A percentile compares a stretch with the other conserved stretches of the same genome.
Evolutionary conservation across 2,329 filamentous ascomycete genomes (phyloP).

Genomic region (Fusarium lateritium): DNA sequence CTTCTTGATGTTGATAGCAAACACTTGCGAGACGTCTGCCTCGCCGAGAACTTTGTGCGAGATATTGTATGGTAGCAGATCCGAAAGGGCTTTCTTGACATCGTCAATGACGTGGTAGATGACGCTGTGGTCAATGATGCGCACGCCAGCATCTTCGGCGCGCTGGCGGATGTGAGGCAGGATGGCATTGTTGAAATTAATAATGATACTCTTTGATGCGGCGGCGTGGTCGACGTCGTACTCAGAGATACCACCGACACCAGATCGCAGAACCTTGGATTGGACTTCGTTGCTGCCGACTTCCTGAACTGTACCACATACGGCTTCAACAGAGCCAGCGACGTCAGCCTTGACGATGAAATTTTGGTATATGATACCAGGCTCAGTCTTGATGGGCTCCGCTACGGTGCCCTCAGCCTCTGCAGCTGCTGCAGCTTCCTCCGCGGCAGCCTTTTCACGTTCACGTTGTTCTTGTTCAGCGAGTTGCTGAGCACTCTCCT

Average conservation of each 20-base stretch:
- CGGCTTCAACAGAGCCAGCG: constrained; percentile 92
- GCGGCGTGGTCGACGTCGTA: constrained; percentile 92
- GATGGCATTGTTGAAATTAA: constrained; percentile 87
- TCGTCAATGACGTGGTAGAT: constrained; percentile 87
- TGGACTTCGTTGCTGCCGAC: constrained; percentile 89
- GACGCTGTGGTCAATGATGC: constrained; percentile 86
- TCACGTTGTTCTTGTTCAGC: constrained; percentile 78
- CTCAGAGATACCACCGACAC: constrained; percentile 84
- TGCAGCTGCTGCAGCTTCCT: constrained; percentile 54
- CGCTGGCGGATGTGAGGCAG: constrained; percentile 76
- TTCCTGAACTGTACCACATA: constrained; percentile 81
- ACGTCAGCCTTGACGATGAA: constrained; percentile 96
- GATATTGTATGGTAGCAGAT: constrained; percentile 76
- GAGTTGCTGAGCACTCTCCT: constrained; percentile 84
- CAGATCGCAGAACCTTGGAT: constrained; percentile 81
- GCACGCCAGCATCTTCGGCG: constrained; percentile 80
- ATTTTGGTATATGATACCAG: constrained; percentile 71
- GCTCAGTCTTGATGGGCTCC: constrained; percentile 56
- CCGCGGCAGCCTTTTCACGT: constrained; percentile 66
- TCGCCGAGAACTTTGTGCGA: constrained; percentile 84
- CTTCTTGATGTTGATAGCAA: constrained; percentile 85
- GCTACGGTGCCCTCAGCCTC: constrained; percentile 57
- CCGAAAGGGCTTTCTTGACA: constrained; percentile 76
- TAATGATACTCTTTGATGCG: constrained; percentile 79
- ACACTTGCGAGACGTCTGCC: constrained; percentile 86